Conservation (phyloP, 2,329 filamentous ascomycete species). For the Cladophialophora bantiana region DNA sequence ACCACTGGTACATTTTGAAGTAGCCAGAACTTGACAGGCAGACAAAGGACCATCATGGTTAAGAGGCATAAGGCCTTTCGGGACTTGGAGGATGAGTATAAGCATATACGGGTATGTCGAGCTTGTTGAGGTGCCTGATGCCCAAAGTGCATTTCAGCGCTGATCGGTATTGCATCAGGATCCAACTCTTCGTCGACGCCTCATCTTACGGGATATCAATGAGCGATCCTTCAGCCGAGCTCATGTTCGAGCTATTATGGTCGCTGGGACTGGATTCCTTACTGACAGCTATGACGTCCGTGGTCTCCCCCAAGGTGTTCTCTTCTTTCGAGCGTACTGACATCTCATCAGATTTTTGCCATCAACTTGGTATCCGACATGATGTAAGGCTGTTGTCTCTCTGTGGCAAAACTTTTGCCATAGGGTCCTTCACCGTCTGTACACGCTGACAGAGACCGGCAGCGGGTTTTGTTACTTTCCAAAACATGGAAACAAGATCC, state of each 20-base stretch:
- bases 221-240: constrained; percentile 62
- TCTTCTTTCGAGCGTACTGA: not conserved
- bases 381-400: constrained; percentile 1
- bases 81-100: constrained; percentile 21
- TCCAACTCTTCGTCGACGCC: constrained; percentile 22
- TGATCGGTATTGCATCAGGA: constrained; percentile 13
- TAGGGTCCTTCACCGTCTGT: constrained; percentile 66
- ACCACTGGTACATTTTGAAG: not conserved
- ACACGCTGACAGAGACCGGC: constrained; percentile 63
- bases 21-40: not conserved
- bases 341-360: constrained; percentile 16
- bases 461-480: constrained; percentile 76
- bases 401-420: constrained; percentile 70
- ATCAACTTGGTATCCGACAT: constrained; percentile 24
- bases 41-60: constrained; percentile 7
- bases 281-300: constrained; percentile 74
- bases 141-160: not conserved
- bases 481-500: constrained; percentile 61
- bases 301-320: not conserved
- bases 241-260: constrained; percentile 76
- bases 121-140: not conserved
- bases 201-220: constrained; percentile 24
- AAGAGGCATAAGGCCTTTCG: constrained; percentile 23
- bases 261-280: constrained; percentile 86
- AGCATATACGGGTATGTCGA: constrained; percentile 16